Evolutionary conservation across 108 stramenopile genomes (phyloP), one percentile per base, ranked within the genome.

Genomic region (Nitzschia sp.): DNA sequence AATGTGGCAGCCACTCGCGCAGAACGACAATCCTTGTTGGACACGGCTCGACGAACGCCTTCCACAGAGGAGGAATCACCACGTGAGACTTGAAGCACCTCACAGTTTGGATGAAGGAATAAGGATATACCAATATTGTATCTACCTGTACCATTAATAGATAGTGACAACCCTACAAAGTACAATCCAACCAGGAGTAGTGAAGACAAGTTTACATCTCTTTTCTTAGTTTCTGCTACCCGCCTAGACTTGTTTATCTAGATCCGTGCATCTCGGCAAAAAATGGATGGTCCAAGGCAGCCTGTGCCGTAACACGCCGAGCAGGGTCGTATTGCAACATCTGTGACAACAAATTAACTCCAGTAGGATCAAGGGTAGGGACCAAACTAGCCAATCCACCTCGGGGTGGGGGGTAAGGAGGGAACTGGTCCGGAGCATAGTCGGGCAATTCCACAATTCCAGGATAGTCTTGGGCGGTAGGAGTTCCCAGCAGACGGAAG

Each of bases 251-350:
- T 24, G 19, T 37, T 58, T 44, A 46, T 44, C 61, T 14, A 44
- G 74, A 78, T 10, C 83, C 58, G 44, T 68, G 89, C 64, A 96
- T 79, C 43, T 92, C 91, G 55, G 83, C 75, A 75, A 99, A 99
- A 75, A 96, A 98, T 0, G 93, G 82, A 80, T 98, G 97, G 50
- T 96, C 85, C 67, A 97, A 73, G 8, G 97, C 99, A 14, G 89
- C 92, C 65, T 90, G 78, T 9, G 95, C 96, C 8, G 98, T 93
- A 29, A 97, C 84, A 19, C 97, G 70, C 38, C 90, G 66, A 0
- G 87, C 82, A 17, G 97, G 97, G 70, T 98, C 97, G 70, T 95
- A 97, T 55, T 86, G 87, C 55, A 98, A 74, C 95, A 98, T 95
- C 55, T 76, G 73, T 12, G 70, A 57, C 46, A 98, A 66, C 65